Evolutionary conservation across 352 stramenopile species (phyloP), one percentile per base, ranked within the genome.

Genomic region (Phytophthora tubulina): DNA sequence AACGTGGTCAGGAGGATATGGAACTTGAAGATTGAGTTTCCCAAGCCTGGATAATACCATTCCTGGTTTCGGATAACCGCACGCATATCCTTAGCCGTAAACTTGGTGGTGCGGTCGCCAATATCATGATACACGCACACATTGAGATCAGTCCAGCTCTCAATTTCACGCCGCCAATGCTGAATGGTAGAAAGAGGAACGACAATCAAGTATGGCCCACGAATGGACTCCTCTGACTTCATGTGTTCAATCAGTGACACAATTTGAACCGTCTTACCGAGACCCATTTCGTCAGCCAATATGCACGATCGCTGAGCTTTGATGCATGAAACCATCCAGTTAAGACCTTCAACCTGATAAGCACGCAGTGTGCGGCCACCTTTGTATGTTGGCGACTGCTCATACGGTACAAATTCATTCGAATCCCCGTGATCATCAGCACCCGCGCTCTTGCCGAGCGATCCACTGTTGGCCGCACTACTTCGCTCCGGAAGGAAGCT

Each of bases 121-220:
- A 96, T 89, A 73, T 99, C 98, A 72, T 99, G 97, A 78, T 99
- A 99, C 1, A 99, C 95, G 68, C 97, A 99, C 31, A 98, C 97
- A 50, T 99, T 97, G 74, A 99, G 95, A 77, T 99, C 96, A n/a
- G 98, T 99, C 96, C 73, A 97, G 61, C 78, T 96, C 70, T 95
- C 89, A 62, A 96, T 93, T 69, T 97, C 90, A 57, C 89, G 88
- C 2, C 89, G 86, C 89, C 89, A 96, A 70, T 96, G 90, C 64
- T 95, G 87, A 64, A 96, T 94, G 1, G 90, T 97, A 13, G 89
- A 96, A 42, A 97, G 78, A 49, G 90, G 90, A 3, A 97, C 90
- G 2, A 97, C 90, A 54, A 97, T 93, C 59, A 97, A 61, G 61
- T 87, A 96, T 11, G 90, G 89, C 3, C 90, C 91, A 21, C 89